Percentiles rank a stretch among this genome's conserved stretches.
Conservation (phyloP, 2,329 filamentous ascomycete species). For the Ceratocystis albifundus region DNA sequence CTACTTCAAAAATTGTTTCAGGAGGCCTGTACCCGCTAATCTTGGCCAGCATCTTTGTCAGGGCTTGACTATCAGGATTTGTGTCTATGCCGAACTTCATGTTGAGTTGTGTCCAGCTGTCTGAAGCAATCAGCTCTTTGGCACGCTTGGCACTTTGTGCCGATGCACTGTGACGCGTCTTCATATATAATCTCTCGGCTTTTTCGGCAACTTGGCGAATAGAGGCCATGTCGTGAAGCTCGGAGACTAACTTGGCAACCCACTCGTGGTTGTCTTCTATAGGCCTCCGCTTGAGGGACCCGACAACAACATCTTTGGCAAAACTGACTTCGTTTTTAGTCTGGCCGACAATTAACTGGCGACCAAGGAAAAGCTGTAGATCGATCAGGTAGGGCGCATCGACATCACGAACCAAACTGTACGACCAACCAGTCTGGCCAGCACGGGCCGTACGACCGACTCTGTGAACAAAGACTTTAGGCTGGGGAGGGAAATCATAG, state of each 20-base stretch:
- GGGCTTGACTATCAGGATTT: conserved; percentile 54
- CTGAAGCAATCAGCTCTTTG: conserved; percentile 60
- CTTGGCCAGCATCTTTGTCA: conserved; percentile 75
- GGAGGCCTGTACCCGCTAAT: conserved; percentile 80
- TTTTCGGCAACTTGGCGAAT: conserved; percentile 67
- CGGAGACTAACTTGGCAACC: conserved; percentile 64
- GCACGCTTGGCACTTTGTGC: conserved; percentile 80
- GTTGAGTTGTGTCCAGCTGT: conserved; percentile 64
- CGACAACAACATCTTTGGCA: conserved; percentile 72
- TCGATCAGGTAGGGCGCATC: conserved; percentile 90
- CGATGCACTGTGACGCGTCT: conserved; percentile 81
- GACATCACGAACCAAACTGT: conserved; percentile 76
- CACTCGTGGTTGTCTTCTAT: conserved; percentile 71
- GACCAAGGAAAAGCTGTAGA: conserved; percentile 86
- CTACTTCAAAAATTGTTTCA: conserved; percentile 95
- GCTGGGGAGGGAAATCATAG: conserved; percentile 93
- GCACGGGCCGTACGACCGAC: conserved; percentile 93
- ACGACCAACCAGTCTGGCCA: conserved; percentile 85
- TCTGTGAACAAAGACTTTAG: conserved; percentile 92
- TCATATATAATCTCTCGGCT: conserved; percentile 85
- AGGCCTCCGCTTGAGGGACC: conserved; percentile 58
- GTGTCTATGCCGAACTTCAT: conserved; percentile 65
- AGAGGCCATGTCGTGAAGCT: conserved; percentile 59
- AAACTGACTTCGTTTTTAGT: conserved; percentile 54
- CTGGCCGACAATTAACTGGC: conserved; percentile 65